Evolutionary conservation across 2,329 filamentous ascomycete species (phyloP), one percentile per base, ranked within the genome.

Genomic region (Colletotrichum aenigma): DNA sequence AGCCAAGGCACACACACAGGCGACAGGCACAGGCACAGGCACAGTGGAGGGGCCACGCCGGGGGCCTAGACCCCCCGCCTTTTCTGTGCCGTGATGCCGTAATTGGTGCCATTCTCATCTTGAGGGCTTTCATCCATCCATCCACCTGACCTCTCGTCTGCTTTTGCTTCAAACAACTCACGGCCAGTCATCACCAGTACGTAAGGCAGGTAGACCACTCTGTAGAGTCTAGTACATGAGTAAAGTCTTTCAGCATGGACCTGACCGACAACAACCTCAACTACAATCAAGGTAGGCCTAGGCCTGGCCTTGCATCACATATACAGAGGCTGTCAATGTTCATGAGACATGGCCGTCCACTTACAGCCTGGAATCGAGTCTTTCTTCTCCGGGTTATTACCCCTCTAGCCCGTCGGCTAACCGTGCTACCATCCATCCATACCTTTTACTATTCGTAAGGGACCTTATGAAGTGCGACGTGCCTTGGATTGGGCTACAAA

Each of bases 31-130:
- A 48, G 70, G 52, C 58, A 70, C 8, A 18, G 28, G 52, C 28
- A 72, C 13, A 43, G 48, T 21, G 15, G 61, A 52, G 70, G 38
- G 70, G 48, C 64, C 48, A 61, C 48, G 56, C 64, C 58, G 43
- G 43, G 43, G 70, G 73, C 30, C 64, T 64, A 52, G 70, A 67
- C 70, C 58, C 70, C 68, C 73, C 73, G 70, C 73, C 56, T 73
- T 67, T 58, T 48, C 64, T 73, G 64, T 73, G 64, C 73, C 70
- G 70, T 68, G 48, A 73, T 75, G 64, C 73, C 70, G 70, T 73
- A 75, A 64, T 60, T 75, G 69, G 62, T 75, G 68, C 68, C 61
- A 71, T 65, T 38, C 36, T 9, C 38, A n/a, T 43, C 52, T 34
- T 75, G 68, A 52, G 15, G 6, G 15, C 61, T 65, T 65, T 24